Percentiles rank a stretch among this genome's conserved stretches.
phyloP scores from a whole-genome alignment of 2,329 filamentous ascomycete genomes.

The Xylariaceae sp. region DNA sequence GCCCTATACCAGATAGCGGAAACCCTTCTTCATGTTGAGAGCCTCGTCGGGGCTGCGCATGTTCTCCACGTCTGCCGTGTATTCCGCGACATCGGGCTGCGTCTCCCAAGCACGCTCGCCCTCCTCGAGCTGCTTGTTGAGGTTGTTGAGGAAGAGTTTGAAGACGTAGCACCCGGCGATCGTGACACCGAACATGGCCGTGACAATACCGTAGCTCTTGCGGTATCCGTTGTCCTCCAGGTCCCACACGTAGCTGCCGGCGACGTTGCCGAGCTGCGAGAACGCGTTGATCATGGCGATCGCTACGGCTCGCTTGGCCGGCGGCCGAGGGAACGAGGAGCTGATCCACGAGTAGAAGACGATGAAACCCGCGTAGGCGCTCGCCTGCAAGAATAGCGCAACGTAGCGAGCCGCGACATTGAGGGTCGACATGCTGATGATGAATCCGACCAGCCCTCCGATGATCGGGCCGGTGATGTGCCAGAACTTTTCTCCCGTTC shows the following conservation, averaged over 20 bases:
- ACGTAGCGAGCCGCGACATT: conserved; percentile 55
- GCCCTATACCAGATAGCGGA: conserved; percentile 40
- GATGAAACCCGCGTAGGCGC: conserved; percentile 51
- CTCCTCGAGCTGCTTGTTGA: conserved; percentile 45
- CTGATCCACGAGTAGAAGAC: not conserved
- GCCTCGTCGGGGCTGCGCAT: conserved; percentile 40
- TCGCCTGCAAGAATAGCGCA: conserved; percentile 55
- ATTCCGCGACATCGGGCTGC: conserved; percentile 31
- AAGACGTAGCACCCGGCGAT: conserved; percentile 48
- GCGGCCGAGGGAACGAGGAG: not conserved
- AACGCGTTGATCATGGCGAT: not conserved
- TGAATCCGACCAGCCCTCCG: conserved; percentile 51
- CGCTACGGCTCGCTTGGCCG: not conserved
- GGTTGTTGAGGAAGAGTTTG: conserved; percentile 38
- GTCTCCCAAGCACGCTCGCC: conserved; percentile 36
- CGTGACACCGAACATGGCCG: conserved; percentile 59
- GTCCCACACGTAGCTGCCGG: not conserved
- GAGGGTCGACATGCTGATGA: conserved; percentile 56
- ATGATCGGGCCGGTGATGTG: conserved; percentile 52
- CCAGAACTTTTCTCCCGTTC: conserved; percentile 54
- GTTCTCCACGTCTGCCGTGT: conserved; percentile 35
- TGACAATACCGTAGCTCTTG: conserved; percentile 39
- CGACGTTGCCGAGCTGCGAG: not conserved
- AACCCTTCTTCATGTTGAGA: conserved; percentile 41
- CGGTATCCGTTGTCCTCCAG: not conserved